Base-by-base conservation (phyloP, 371 early-diverging fungal species). In the Syncephalastrum sp. region DNA sequence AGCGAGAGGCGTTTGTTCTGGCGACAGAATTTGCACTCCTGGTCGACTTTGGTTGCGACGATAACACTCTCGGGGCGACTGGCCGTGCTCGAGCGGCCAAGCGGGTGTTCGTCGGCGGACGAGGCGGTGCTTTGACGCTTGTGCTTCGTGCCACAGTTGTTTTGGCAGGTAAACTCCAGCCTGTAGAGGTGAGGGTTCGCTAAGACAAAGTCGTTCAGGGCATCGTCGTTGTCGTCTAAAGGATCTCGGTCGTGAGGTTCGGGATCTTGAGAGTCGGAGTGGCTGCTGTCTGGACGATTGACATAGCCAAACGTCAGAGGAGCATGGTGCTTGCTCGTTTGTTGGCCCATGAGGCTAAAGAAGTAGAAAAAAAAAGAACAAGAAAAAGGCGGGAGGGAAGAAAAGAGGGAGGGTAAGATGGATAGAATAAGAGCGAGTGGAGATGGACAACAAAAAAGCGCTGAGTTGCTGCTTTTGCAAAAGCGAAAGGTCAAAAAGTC, bases 301-400 rank as follows among this genome's bases (percentile, higher is more conserved):
- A 72, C 58, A 50, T 75, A 75, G 17, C 63, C 75, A 55, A 75
- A 69, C 2, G 69, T 72, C 5, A 75, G 57, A 47, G 75, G 70
- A 33, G 60, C 64, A 24, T 72, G 64, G 2, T 67, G 56, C 57
- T 75, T 75, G 49, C 64, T 75, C 10, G 68, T 45, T 33, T 69
- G 69, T 57, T 70, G 72, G 24, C 69, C 69, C 69, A 69, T 69
- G 55, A 15, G 42, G 44, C 25, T 16, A 19, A 12, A 41, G 41
- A 42, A 41, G 29, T 19, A 51, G 47, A 27, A 43, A 42, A 50
- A 50, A 33, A 61, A 42, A 51, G 43, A 56, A 25, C 48, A 15
- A 48, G 17, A 47, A 16, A 56, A 19, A 44, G 33, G 3, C 23
- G 17, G 41, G 24, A 46, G 21, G n/a, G 5, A 57, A 57, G 21